These are phyloP conservation scores for Pterocarpus santalinus DNA, from an alignment of 306 rosid genomes.

Conservation along the genomic window DNA sequence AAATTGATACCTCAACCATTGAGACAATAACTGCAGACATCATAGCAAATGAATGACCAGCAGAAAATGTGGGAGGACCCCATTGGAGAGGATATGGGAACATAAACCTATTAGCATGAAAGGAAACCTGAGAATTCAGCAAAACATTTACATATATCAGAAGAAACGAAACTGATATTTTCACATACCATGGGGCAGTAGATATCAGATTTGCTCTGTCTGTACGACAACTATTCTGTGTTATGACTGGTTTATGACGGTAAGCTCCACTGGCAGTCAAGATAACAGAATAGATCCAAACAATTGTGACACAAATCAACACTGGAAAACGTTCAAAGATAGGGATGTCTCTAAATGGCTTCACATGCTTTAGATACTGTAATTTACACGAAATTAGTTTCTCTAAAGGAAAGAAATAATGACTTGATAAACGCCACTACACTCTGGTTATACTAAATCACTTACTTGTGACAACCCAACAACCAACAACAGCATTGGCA, in stretches of 20 bases:
- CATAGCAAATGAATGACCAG: slow-evolving; percentile 92
- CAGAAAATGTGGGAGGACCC: slow-evolving; percentile 99
- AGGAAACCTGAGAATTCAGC: slow-evolving; percentile 37
- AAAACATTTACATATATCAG: neutral
- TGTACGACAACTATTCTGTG: slow-evolving; percentile 85
- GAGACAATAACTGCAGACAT: slow-evolving; percentile 97
- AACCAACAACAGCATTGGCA: slow-evolving; percentile 88
- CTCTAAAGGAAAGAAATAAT: neutral
- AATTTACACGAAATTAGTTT: slow-evolving; percentile 40
- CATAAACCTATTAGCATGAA: slow-evolving; percentile 73
- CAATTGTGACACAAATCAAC: slow-evolving; percentile 77
- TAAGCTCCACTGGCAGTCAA: slow-evolving; percentile 97
- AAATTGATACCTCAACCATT: slow-evolving; percentile 88
- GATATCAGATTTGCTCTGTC: slow-evolving; percentile 89
- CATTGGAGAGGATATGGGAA: slow-evolving; percentile 97
- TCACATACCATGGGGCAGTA: slow-evolving; percentile 84
- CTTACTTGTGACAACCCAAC: slow-evolving; percentile 93
- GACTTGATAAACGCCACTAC: slow-evolving; percentile 1
- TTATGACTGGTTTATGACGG: slow-evolving; percentile 54
- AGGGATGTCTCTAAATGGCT: slow-evolving; percentile 82
- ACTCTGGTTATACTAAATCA: slow-evolving; percentile 18
- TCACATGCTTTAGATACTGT: slow-evolving; percentile 97
- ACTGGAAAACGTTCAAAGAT: slow-evolving; percentile 94
- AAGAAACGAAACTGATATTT: slow-evolving; percentile 13
- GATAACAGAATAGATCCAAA: slow-evolving; percentile 90